phyloP scores from a whole-genome alignment of 2,329 filamentous ascomycete species.

The Ascocoryne sarcoides region DNA sequence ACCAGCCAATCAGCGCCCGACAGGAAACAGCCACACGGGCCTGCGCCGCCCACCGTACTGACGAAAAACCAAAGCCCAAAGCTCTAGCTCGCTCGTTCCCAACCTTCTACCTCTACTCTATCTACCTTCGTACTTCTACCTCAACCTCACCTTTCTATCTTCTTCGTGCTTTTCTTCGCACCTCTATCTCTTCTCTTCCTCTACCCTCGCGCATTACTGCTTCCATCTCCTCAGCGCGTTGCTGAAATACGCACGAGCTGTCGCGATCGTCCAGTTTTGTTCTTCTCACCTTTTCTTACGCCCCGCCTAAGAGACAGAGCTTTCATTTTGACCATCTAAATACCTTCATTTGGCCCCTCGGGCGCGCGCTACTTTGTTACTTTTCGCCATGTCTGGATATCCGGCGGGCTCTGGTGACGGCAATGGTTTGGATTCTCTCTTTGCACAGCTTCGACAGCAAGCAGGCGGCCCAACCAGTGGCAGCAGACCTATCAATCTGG shows the following conservation, averaged over 20 bases:
- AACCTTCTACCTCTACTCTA: neutral
- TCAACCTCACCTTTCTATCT: neutral
- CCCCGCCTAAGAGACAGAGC: conserved; percentile 1
- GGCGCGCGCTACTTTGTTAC: conserved; percentile 26
- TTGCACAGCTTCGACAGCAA: conserved; percentile 28
- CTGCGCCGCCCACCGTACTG: neutral
- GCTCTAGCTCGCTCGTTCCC: too few species aligned
- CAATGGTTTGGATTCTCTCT: conserved; percentile 27
- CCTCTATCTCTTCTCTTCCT: conserved; percentile 5
- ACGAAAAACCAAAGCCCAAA: too few species aligned
- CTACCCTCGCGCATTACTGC: conserved; percentile 2
- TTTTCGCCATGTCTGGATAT: conserved; percentile 29
- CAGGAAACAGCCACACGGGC: neutral
- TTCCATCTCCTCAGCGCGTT: conserved; percentile 4
- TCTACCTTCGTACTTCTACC: neutral
- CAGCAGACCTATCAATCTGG: conserved; percentile 20
- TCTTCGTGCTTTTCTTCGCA: neutral
- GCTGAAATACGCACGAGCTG: conserved; percentile 9
- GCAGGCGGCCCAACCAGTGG: conserved; percentile 2
- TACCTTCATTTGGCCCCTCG: conserved; percentile 23
- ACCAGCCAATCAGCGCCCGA: neutral
- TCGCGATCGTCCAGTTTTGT: neutral
- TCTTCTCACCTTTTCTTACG: neutral
- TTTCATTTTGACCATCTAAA: conserved; percentile 23
- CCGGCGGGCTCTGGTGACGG: conserved; percentile 20